Evolutionary conservation across 768 basidiomycete species (phyloP), one percentile per base, ranked within the genome.

Genomic region (Amanita thiersii): DNA sequence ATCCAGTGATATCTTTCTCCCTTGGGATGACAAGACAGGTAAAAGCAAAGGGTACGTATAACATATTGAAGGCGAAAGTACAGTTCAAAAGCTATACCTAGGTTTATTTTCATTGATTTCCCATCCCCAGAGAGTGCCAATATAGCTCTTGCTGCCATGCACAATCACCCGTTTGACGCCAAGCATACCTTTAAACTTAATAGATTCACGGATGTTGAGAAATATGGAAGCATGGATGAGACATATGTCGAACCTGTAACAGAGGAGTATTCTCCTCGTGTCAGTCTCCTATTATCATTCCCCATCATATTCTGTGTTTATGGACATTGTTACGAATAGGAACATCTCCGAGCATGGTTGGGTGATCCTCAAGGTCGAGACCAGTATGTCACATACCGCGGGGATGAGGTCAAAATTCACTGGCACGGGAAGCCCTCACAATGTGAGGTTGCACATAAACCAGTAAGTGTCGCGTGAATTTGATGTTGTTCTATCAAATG

Each of bases 341-440:
- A 97, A 59, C 93, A 99, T 65, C 74, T 97, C 47, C 79, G 89
- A 35, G 86, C 88, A 39, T 99, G 94, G 93, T 74, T 98, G 40
- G 88, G 81, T 18, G 96, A 99, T 63, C 70, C 79, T 17, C 81
- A 83, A 60, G 91, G 92, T 25, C 84, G 94, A 47, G 96, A 99
- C 60, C 96, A 99, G 58, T 91, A 91, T 66, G 82, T 89, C 43
- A 92, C 89, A 28, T 92, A 94, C 60, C 80, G 89, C 28, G 89
- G 87, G 35, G 88, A 93, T 52, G 86, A 93, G 49, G 88, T 93
- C 39, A 73, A 82, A 50, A 80, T 99, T 52, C 71, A 79, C 54
- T 99, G 92, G 93, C 89, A 92, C 52, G 88, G 90, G 37, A 87
- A 89, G 51, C 84, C 86, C 37, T 89, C 87, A 6, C 84, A 86